Conservation (phyloP, 495 filamentous ascomycete species). For the Cudoniella acicularis region DNA sequence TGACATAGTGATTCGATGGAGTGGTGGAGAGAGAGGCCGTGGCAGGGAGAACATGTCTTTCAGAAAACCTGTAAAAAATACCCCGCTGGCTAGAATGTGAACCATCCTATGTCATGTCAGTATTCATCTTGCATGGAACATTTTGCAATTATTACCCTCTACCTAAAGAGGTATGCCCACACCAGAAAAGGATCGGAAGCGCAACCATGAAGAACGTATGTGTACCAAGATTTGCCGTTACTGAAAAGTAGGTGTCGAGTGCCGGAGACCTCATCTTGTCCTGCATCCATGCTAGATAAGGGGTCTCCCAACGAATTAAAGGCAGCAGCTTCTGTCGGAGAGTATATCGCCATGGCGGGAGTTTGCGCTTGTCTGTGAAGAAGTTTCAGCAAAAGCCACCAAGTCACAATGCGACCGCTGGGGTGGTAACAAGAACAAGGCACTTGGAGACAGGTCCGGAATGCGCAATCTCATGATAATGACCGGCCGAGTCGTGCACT, state of each 20-base stretch:
- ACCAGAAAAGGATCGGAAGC: constrained; percentile 93
- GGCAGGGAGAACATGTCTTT: constrained; percentile 96
- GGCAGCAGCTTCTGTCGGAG: constrained; percentile 79
- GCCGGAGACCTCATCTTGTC: constrained; percentile 69
- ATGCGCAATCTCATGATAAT: background rate
- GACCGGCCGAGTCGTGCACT: background rate
- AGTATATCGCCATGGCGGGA: constrained; percentile 86
- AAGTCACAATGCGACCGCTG: constrained; percentile 12
- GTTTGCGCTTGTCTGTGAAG: constrained; percentile 66
- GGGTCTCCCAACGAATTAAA: constrained; percentile 90
- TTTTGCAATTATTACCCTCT: constrained; percentile 58
- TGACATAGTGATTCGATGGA: constrained; percentile 95
- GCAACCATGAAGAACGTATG: constrained; percentile 98
- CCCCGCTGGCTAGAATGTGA: constrained; percentile 81
- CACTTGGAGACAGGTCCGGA: background rate
- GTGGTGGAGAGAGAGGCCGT: constrained; percentile 85
- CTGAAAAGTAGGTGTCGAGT: constrained; percentile 92
- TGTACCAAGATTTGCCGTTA: constrained; percentile 94
- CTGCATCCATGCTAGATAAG: constrained; percentile 85
- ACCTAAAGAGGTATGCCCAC: constrained; percentile 74
- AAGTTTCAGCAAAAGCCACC: constrained; percentile 1
- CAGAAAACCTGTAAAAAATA: constrained; percentile 89
- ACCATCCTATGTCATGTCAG: constrained; percentile 58
- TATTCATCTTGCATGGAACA: background rate
- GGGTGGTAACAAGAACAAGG: too few species aligned